Base-by-base conservation (phyloP, 768 basidiomycete species). In the Neoboletus magnificus region DNA sequence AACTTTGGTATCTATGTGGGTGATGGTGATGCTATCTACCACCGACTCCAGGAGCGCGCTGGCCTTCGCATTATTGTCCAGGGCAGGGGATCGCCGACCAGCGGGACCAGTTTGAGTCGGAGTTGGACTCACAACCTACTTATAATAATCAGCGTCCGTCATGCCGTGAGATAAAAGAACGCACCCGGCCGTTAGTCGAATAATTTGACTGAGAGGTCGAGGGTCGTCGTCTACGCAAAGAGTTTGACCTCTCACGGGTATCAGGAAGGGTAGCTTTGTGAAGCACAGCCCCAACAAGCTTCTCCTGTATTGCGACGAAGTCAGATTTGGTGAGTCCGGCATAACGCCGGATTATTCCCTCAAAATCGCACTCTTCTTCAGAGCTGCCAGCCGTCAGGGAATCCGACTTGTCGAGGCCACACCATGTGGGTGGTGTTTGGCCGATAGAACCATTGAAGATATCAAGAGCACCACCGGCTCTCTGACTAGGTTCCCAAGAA, bases 151-250 rank as follows among this genome's bases (percentile, higher is more conserved):
- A 55, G 48, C 36, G 50, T 50, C 27, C 55, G 37, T 33, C 45
- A 45, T 41, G 10, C 32, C 20, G 43, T 20, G 53, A 55, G 37
- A 27, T 3, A 54, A 23, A 45, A 45, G 33, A 13, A 66, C 74
- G 44, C 57, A 80, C 79, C 51, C 80, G 77, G n/a, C 79, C 81
- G 51, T 74, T 79, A 43, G 71, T 72, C 1, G 85, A 85, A 64
- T 89, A 86, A 63, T 83, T 86, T 12, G 89, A 88, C 70, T 91
- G 89, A n/a, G 90, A 89, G 15, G 87, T 89, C 1, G 89, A 91
- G 12, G 88, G 89, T 37, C 89, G 78, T 48, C 91, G 80, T 58
- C 83, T 82, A 53, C 89, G 79, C 60, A 89, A 74, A n/a, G 89
- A 91, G 50, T 82, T 84, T 0, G 80, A 75, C 44, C 89, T 82